Conservation (phyloP, 2,329 filamentous ascomycete genomes). For the Stemphylium beticola region DNA sequence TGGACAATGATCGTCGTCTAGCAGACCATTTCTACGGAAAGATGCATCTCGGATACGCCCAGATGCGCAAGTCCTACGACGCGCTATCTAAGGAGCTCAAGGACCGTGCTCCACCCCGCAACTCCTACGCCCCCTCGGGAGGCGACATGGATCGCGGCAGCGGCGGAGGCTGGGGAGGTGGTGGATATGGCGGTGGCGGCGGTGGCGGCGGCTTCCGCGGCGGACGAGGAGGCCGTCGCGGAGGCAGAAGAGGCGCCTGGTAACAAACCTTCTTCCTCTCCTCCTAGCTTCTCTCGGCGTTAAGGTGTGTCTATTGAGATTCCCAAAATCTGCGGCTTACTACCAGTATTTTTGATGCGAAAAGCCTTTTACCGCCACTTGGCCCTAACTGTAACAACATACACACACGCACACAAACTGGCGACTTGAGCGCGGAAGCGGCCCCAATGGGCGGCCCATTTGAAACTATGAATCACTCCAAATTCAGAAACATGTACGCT, state of each 20-base stretch:
- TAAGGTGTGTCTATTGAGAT: conserved; percentile 47
- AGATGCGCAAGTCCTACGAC: conserved; percentile 95
- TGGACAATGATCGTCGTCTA: conserved; percentile 92
- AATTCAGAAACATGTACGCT: conserved; percentile 43
- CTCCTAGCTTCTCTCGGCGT: conserved; percentile 32
- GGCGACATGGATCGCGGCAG: conserved; percentile 38
- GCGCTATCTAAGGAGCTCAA: conserved; percentile 86
- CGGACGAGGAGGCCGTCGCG: conserved; percentile 23
- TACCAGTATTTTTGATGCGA: conserved; percentile 30
- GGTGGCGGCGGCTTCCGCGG: conserved; percentile 37
- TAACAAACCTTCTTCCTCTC: conserved; percentile 19
- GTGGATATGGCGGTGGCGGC: conserved; percentile 33
- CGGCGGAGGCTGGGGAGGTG: conserved; percentile 31
- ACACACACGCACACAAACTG: too few relatives aligned
- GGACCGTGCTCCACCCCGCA: conserved; percentile 67
- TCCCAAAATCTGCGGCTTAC: conserved; percentile 43
- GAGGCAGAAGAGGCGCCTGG: conserved; percentile 39
- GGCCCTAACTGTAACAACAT: conserved; percentile 37
- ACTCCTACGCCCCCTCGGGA: conserved; percentile 28
- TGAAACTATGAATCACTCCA: conserved; percentile 33
- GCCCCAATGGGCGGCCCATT: neutral
- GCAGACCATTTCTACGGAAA: conserved; percentile 99
- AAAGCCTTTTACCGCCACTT: conserved; percentile 22
- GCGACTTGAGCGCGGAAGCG: too few relatives aligned
- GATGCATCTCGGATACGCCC: conserved; percentile 97